A percentile compares a stretch with the other conserved stretches of the same genome.
Evolutionary conservation across 2,329 filamentous ascomycete genomes (phyloP).

Genomic region (Sporothrix variecibatus): DNA sequence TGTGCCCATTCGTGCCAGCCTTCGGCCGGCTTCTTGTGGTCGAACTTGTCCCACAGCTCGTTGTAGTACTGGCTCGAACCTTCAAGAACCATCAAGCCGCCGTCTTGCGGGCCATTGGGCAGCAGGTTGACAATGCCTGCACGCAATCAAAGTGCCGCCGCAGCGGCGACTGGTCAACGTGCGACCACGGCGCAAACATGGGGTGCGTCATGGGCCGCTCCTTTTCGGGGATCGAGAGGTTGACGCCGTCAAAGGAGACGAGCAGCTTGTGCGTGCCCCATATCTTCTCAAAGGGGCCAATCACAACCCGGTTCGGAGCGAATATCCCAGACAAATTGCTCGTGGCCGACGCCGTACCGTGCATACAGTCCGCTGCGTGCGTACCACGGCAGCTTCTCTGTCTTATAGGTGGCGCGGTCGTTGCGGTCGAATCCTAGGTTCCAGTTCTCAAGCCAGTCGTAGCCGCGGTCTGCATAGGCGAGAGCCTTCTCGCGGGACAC

Average conservation of each 20-base stretch:
- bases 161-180: conserved; percentile 6
- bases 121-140: conserved; percentile 14
- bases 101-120: not conserved
- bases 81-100: conserved; percentile 4
- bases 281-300: not conserved
- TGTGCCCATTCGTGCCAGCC: not conserved
- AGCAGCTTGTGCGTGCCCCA: conserved; percentile 8
- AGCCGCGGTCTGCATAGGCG: not conserved
- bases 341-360: conserved; percentile 11
- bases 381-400: not conserved
- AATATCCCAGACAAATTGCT: conserved; percentile 17
- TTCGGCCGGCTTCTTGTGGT: not conserved
- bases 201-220: not conserved
- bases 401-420: not conserved
- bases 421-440: conserved; percentile 6
- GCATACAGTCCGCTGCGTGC: not conserved
- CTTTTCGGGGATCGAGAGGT: conserved; percentile 9
- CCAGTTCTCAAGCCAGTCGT: conserved; percentile 18
- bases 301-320: not conserved
- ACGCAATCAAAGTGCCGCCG: not conserved
- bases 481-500: not conserved
- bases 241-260: conserved; percentile 4
- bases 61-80: not conserved
- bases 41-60: conserved; percentile 5
- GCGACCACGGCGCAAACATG: conserved; percentile 6